Evolutionary conservation across 1,284 basidiomycete species (phyloP), one percentile per base, ranked within the genome.

Genomic region (Paramarasmius palmivorus): DNA sequence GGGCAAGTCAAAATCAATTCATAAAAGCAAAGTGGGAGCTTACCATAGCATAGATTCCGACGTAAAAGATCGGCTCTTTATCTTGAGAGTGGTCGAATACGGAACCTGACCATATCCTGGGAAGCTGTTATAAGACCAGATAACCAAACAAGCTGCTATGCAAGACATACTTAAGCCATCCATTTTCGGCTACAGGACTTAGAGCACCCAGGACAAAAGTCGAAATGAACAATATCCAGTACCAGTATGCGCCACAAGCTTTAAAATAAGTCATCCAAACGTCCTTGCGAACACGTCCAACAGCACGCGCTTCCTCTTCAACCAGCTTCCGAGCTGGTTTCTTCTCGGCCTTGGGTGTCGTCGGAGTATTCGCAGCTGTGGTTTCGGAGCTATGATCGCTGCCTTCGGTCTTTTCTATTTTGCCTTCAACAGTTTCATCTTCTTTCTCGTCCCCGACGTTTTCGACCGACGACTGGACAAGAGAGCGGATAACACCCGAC

Each of bases 281-380:
- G 39, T 86, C 81, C 57, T 76, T 77, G 45, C 82, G 73, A 52
- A 97, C 93, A 37, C 87, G 82, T 1, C 95, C 95, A 20, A 92
- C 86, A 0, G 92, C 94, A 6, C 93, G 81, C 58, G 86, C 86
- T 70, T 97, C 95, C 63, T 97, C 95, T 66, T 96, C 93, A 32
- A 97, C 78, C 19, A 97, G 78, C 70, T 95, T 96, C 47, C 92
- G 77, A 0, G 91, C 88, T 1, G 81, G 67, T 67, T 91, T 92
- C 68, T 82, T 86, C 57, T 82, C 81, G 4, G 67, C 62, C 58
- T 80, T 82, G 19, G 65, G 63, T 8, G 77, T 75, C 3, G 70
- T 61, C 51, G 68, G 63, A 39, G 65, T 60, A 10, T 69, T 65
- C 2, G 72, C 58, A 22, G 71, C 61, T 37, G 73, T 70, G 20